phyloP scores from a whole-genome alignment of 2,329 filamentous ascomycete species.

The Cercospora janseana region DNA sequence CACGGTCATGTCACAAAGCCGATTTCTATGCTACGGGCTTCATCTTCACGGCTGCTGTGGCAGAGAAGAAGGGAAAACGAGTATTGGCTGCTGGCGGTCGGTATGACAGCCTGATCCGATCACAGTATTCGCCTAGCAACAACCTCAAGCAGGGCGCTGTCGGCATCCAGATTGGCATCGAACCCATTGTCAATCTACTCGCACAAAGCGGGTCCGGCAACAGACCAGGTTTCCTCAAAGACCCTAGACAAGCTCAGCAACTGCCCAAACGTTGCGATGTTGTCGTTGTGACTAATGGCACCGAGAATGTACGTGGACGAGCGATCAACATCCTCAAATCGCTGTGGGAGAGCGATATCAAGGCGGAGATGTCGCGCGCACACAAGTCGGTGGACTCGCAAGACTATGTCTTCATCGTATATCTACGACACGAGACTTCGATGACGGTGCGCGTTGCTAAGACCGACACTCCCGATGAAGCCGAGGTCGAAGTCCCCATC shows the following conservation, averaged over 20 bases:
- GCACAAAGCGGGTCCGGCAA: slow-evolving; percentile 16
- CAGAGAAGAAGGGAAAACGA: slow-evolving; percentile 68
- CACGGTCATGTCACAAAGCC: slow-evolving; percentile 84
- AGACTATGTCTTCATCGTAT: slow-evolving; percentile 74
- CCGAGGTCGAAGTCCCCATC: slow-evolving; percentile 71
- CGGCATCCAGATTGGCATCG: slow-evolving; percentile 88
- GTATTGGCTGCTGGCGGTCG: slow-evolving; percentile 80
- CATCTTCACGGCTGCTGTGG: slow-evolving; percentile 86
- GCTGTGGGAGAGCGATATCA: slow-evolving; percentile 81
- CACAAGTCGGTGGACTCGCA: slow-evolving; percentile 16
- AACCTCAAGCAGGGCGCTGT: slow-evolving; percentile 59
- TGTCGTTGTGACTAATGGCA: slow-evolving; percentile 75
- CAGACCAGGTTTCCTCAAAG: slow-evolving; percentile 26
- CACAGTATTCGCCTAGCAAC: slow-evolving; percentile 69
- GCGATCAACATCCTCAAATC: slow-evolving; percentile 75
- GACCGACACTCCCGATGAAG: slow-evolving; percentile 30
- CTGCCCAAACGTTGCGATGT: slow-evolving; percentile 64
- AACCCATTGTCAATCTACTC: slow-evolving; percentile 61
- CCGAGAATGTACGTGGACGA: slow-evolving; percentile 68
- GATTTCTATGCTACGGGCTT: slow-evolving; percentile 84
- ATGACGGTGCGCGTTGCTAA: slow-evolving; percentile 60
- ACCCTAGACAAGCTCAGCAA: slow-evolving; percentile 12
- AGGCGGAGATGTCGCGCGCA: slow-evolving; percentile 81
- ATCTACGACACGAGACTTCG: slow-evolving; percentile 73
- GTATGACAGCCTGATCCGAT: slow-evolving; percentile 85